These are phyloP conservation scores for Linderniella brevidens DNA, from an alignment of 257 asterid species.

Conservation along the genomic window DNA sequence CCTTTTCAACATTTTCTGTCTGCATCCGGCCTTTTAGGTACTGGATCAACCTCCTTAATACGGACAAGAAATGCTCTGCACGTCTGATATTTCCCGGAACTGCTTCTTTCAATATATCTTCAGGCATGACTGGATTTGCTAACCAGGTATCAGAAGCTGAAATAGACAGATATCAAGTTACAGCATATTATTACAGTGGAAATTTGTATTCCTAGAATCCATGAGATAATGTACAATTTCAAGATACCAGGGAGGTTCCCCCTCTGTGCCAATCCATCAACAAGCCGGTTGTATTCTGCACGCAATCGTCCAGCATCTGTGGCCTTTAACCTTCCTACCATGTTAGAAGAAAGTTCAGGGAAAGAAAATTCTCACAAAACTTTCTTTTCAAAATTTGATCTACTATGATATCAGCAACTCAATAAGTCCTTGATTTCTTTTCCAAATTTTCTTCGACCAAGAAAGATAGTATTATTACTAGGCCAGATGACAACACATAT, in stretches of 20 bases:
- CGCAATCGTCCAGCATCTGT: slow-evolving; percentile 98
- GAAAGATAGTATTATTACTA: too few relatives aligned
- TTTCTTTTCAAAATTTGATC: not conserved
- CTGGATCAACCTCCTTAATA: slow-evolving; percentile 76
- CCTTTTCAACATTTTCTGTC: slow-evolving; percentile 88
- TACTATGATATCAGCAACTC: not conserved
- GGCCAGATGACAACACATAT: slow-evolving; percentile 7
- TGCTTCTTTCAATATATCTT: slow-evolving; percentile 85
- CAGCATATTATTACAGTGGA: slow-evolving; percentile 7
- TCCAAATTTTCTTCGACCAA: too few relatives aligned
- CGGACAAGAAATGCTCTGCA: slow-evolving; percentile 91
- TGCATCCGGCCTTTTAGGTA: slow-evolving; percentile 59
- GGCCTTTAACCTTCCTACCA: slow-evolving; percentile 99
- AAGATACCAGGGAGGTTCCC: slow-evolving; percentile 77
- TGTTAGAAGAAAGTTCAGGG: slow-evolving; percentile 25
- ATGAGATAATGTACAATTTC: slow-evolving; percentile 6
- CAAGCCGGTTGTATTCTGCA: slow-evolving; percentile 85
- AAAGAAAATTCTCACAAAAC: slow-evolving; percentile 1
- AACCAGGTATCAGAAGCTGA: slow-evolving; percentile 71
- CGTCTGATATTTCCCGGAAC: slow-evolving; percentile 97
- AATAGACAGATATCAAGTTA: slow-evolving; percentile 11
- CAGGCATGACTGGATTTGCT: slow-evolving; percentile 83
- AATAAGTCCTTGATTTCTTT: not conserved
- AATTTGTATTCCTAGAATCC: slow-evolving; percentile 3
- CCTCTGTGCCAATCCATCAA: slow-evolving; percentile 88